These are phyloP conservation scores for Alternaria ventricosa DNA, from an alignment of 2,329 filamentous ascomycete species.

Conservation along the genomic window DNA sequence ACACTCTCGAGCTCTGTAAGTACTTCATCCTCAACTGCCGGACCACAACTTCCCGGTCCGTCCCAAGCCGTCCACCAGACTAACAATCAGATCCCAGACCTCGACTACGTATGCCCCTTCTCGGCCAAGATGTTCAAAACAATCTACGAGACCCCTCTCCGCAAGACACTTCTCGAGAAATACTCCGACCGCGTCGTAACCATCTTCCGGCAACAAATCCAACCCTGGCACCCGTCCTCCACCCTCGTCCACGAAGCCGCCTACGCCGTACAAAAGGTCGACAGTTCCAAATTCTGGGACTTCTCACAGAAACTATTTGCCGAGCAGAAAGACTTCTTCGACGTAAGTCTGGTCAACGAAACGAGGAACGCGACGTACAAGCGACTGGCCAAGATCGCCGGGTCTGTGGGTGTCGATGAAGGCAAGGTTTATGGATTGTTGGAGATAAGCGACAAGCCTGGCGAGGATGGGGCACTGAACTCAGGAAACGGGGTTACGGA, in stretches of 20 bases:
- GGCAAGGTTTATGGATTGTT: conserved; percentile 73
- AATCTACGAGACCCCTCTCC: conserved; percentile 67
- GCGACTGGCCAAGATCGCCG: conserved; percentile 77
- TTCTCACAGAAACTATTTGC: conserved; percentile 75
- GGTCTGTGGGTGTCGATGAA: conserved; percentile 72
- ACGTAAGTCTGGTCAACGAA: conserved; percentile 83
- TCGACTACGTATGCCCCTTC: conserved; percentile 92
- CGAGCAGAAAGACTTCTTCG: conserved; percentile 80
- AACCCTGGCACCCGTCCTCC: conserved; percentile 91
- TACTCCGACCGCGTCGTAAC: conserved; percentile 70
- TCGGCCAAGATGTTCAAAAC: conserved; percentile 78
- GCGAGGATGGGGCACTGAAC: conserved; percentile 73
- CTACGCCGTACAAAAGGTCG: conserved; percentile 75
- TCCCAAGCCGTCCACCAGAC: neutral
- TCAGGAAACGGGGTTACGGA: conserved; percentile 80
- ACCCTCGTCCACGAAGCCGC: conserved; percentile 77
- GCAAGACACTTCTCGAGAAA: conserved; percentile 69
- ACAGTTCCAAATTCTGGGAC: conserved; percentile 77
- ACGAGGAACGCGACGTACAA: conserved; percentile 82
- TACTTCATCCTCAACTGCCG: neutral
- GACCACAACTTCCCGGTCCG: neutral
- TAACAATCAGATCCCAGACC: conserved; percentile 55
- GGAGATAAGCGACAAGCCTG: conserved; percentile 71
- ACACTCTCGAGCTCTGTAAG: conserved; percentile 63
- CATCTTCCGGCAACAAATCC: conserved; percentile 89